Evolutionary conservation across 306 rosid species (phyloP), one percentile per base, ranked within the genome.

Genomic region (Quercus variabilis): DNA sequence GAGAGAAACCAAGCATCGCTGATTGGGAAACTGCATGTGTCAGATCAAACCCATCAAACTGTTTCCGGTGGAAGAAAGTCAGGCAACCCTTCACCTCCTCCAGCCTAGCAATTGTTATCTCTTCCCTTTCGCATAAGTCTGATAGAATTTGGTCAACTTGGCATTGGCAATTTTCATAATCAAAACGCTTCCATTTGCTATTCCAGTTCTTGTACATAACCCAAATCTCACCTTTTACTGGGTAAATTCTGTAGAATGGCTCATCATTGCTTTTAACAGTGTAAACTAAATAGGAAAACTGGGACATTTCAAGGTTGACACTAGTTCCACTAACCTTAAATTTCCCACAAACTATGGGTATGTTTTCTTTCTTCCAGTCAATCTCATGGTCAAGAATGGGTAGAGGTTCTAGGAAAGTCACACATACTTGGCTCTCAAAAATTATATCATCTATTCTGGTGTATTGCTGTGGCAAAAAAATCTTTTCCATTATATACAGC

Each of bases 141-240:
- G 75, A 67, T 4, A 65, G 19, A 59, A 74, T 46, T 55, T 52
- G 69, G 46, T 74, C 79, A 54, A 80, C 26, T 4, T 55, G 30
- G 19, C 57, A 72, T 51, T 43, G 71, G 15, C 21, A 14, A 71
- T 41, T 20, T 28, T 55, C 52, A 46, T 57, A 26, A 23, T 80
- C 70, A 54, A 4, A 64, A 10, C 3, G 68, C 75, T 80, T 74
- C 79, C 79, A 74, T 33, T 74, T 55, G 10, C 31, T 18, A 38
- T 56, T 55, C 79, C 60, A 65, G 3, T 55, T 65, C 57, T 52
- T 74, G 74, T 80, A 63, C 75, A 80, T 5, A 0, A 79, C 83
- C 83, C 83, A 80, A 55, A 80, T 25, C 75, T 80, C 75, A 25
- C 75, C 83, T 74, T 74, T 80, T 35, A 28, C 54, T 6, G 83